phyloP scores from a whole-genome alignment of 768 basidiomycete genomes.

The Cystobasidium tubakii region DNA sequence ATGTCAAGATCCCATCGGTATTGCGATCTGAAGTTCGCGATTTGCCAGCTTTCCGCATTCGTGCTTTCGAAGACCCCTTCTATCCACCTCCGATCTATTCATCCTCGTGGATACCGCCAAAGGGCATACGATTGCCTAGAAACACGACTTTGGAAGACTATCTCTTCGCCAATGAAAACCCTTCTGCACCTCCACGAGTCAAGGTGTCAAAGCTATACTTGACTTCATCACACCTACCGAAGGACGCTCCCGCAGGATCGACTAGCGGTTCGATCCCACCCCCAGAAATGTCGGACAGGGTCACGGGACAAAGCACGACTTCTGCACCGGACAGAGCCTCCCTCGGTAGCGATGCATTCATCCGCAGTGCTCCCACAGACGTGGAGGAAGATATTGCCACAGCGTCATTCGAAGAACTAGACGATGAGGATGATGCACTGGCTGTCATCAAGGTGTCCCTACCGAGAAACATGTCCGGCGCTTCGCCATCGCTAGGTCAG shows the following conservation, averaged over 20 bases:
- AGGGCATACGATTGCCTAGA: neutral
- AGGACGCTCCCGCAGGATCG: neutral
- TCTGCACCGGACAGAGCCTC: neutral
- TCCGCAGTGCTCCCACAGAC: neutral
- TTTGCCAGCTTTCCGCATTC: neutral
- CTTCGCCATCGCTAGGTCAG: neutral
- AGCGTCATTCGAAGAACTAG: neutral
- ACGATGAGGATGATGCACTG: neutral
- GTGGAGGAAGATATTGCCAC: constrained; percentile 25
- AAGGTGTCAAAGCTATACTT: constrained; percentile 19
- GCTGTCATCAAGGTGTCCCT: constrained; percentile 22
- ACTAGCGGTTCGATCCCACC: neutral
- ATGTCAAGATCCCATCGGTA: neutral
- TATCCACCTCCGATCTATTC: constrained; percentile 1
- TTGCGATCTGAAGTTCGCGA: neutral
- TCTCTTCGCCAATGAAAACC: neutral
- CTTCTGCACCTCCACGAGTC: neutral
- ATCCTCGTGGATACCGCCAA: constrained; percentile 12
- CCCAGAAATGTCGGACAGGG: neutral
- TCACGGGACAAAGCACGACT: neutral
- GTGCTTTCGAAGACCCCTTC: constrained; percentile 1
- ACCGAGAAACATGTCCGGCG: neutral
- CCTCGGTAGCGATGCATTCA: neutral
- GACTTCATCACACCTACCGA: neutral
- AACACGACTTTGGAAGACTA: constrained; percentile 4